Conservation (phyloP, 176 grass and related monocot genomes). For the Elymus sibiricus region DNA sequence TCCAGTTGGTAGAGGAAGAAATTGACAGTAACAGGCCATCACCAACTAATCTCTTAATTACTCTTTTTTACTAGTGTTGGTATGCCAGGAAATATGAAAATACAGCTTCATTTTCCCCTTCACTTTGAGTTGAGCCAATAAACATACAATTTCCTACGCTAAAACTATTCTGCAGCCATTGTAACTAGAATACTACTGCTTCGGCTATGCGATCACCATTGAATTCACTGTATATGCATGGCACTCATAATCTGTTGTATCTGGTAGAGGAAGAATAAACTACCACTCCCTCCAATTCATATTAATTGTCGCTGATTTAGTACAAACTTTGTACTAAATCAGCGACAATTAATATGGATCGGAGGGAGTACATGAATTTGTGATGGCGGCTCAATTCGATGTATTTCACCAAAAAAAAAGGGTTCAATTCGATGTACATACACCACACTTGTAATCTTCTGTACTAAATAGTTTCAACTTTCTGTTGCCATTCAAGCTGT, state of each 20-base stretch:
- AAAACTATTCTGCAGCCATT: neutral
- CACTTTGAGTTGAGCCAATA: neutral
- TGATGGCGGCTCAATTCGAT: neutral
- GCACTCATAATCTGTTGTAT: neutral
- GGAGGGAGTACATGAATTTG: neutral
- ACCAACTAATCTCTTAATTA: neutral
- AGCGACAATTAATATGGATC: too few relatives aligned
- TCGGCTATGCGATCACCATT: neutral
- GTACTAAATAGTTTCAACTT: neutral
- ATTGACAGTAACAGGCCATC: neutral
- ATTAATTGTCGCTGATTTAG: too few relatives aligned
- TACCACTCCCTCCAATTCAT: neutral
- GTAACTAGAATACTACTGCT: neutral
- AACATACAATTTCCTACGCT: neutral
- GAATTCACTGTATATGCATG: neutral
- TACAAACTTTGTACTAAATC: too few relatives aligned
- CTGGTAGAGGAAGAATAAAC: neutral
- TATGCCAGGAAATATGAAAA: neutral
- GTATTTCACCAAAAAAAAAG: too few relatives aligned
- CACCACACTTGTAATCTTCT: neutral
- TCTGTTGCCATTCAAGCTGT: neutral
- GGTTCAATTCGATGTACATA: neutral
- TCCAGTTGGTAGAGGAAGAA: neutral
- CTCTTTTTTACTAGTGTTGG: neutral
- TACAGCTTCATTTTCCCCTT: conserved; percentile 5